Evolutionary conservation across 129 eudicot genomes (phyloP), one percentile per base, ranked within the genome.

Genomic region (Glebionis coronaria): DNA sequence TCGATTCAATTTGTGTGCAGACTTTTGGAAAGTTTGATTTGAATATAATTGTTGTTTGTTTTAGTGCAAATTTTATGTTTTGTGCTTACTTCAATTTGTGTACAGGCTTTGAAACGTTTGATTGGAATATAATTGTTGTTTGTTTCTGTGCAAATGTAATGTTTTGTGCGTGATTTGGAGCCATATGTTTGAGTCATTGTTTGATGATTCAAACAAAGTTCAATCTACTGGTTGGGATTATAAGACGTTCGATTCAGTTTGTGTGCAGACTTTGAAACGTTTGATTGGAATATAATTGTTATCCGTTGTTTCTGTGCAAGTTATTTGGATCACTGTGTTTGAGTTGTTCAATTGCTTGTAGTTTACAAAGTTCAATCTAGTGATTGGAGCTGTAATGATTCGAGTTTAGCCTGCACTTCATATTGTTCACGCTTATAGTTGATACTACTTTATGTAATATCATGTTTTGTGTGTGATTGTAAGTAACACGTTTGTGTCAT

Each of bases 11-110:
- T 9, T 49, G 19, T 49, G 54, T 49, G 54, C 7, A 15, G n/a
- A n/a, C n/a, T n/a, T n/a, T n/a, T n/a, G n/a, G n/a, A n/a, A 49
- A 2, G 13, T 49, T 49, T 13, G 16, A 49, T 14, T 49, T 1
- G 54, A 49, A 49, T 49, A 49, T 2, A 49, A 12, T 14, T 49
- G 54, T 49, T 49, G 15, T 49, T 46, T 46, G 51, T 65, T 29
- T 29, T n/a, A n/a, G n/a, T n/a, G n/a, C n/a, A n/a, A n/a, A n/a
- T n/a, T 23, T n/a, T n/a, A n/a, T n/a, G n/a, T n/a, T n/a, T n/a
- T n/a, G n/a, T n/a, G n/a, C n/a, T n/a, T n/a, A n/a, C n/a, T n/a
- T 65, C 61, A 65, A 56, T 65, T 20, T 57, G 67, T 23, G 66
- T 65, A 53, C 72, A 65, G 47, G 29, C 9, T 44, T 73, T 27